Percentiles rank a stretch among this genome's conserved stretches.
phyloP scores from a whole-genome alignment of 2,329 filamentous ascomycete species.

The Phymatotrichopsis omnivora region DNA sequence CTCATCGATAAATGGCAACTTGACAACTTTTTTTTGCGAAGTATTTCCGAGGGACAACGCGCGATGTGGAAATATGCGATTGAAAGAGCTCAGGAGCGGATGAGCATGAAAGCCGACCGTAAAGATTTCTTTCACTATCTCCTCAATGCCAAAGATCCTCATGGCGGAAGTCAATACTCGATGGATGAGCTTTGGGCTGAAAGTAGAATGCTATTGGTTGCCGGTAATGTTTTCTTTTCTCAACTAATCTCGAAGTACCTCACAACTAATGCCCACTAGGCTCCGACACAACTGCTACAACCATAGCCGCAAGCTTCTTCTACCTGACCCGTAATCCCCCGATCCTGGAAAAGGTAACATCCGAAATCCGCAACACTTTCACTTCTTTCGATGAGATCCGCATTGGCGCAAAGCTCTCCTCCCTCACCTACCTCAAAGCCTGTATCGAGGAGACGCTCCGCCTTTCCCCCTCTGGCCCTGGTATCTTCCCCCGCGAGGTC shows the following conservation, averaged over 20 bases:
- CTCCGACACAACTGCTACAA: slow-evolving; percentile 61
- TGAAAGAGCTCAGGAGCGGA: no score
- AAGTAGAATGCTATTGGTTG: slow-evolving; percentile 42
- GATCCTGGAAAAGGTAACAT: slow-evolving; percentile 41
- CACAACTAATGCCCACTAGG: no score
- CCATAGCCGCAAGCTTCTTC: slow-evolving; percentile 50
- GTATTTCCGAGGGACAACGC: no score
- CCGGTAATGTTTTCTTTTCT: slow-evolving; percentile 34
- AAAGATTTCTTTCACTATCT: slow-evolving; percentile 70
- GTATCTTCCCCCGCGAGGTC: slow-evolving; percentile 51
- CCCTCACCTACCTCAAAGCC: slow-evolving; percentile 50
- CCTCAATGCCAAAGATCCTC: slow-evolving; percentile 59
- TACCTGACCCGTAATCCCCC: slow-evolving; percentile 48
- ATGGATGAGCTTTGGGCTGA: slow-evolving; percentile 60
- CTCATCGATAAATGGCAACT: no score
- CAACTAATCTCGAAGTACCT: background rate
- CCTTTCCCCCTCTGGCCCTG: slow-evolving; percentile 51
- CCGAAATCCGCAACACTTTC: slow-evolving; percentile 47
- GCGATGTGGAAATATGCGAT: no score
- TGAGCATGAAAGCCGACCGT: slow-evolving; percentile 54
- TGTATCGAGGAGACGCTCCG: slow-evolving; percentile 58
- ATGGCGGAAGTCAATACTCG: slow-evolving; percentile 56
- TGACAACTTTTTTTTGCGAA: no score
- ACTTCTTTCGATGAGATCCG: slow-evolving; percentile 45
- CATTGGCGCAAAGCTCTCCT: slow-evolving; percentile 42